Evolutionary conservation across 1,139 yeast genomes (phyloP).

Genomic region (Meyerozyma sp.): DNA sequence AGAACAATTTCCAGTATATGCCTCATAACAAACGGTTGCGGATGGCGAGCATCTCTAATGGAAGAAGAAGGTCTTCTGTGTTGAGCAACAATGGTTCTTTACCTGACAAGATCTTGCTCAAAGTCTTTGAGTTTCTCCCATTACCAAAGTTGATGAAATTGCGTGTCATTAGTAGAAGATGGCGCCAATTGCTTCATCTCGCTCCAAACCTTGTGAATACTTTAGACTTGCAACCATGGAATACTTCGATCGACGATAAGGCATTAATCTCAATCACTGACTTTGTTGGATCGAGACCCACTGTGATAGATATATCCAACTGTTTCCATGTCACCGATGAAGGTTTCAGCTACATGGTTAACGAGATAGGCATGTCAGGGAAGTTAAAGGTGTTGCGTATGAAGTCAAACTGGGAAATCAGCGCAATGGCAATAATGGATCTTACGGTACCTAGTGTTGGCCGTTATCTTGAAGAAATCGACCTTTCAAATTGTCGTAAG

Average conservation of each 20-base stretch:
- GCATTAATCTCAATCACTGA: slow-evolving; percentile 55
- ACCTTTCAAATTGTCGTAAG: slow-evolving; percentile 66
- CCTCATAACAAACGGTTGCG: slow-evolving; percentile 50
- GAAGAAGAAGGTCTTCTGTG: slow-evolving; percentile 53
- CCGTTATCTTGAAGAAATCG: slow-evolving; percentile 50
- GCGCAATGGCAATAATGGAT: slow-evolving; percentile 80
- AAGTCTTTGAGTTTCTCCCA: slow-evolving; percentile 47
- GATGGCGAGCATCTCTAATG: slow-evolving; percentile 28
- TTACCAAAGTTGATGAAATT: slow-evolving; percentile 55
- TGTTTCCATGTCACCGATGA: slow-evolving; percentile 75
- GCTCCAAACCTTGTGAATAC: slow-evolving; percentile 46
- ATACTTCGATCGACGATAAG: slow-evolving; percentile 53
- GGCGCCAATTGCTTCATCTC: slow-evolving; percentile 61
- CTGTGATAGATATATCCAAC: slow-evolving; percentile 55
- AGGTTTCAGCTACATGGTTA: slow-evolving; percentile 66
- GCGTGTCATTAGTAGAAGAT: slow-evolving; percentile 52
- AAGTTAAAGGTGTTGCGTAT: slow-evolving; percentile 49
- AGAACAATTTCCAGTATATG: slow-evolving; percentile 39
- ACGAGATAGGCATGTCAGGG: slow-evolving; percentile 66
- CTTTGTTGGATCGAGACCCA: slow-evolving; percentile 68
- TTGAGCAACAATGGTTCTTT: slow-evolving; percentile 48
- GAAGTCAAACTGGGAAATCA: slow-evolving; percentile 72
- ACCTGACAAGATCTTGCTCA: slow-evolving; percentile 52
- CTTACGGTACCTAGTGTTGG: slow-evolving; percentile 64
- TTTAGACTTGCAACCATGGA: slow-evolving; percentile 57